Evolutionary conservation across 495 filamentous ascomycete species (phyloP), one percentile per base, ranked within the genome.

Genomic region (Geoglossum glabrum): DNA sequence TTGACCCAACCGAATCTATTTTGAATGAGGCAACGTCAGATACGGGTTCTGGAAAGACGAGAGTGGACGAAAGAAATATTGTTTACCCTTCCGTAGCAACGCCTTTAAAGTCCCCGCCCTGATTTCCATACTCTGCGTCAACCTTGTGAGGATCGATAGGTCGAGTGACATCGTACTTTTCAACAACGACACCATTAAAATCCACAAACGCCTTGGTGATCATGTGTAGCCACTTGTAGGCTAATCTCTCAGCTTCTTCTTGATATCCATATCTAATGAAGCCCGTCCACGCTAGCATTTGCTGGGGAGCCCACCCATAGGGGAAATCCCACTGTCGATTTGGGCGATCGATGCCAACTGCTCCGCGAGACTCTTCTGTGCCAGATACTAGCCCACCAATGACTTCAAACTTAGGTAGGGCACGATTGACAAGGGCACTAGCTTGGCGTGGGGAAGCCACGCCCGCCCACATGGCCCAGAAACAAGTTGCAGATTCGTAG

Each of bases 321-420:
- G 92, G 92, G 67, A 88, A 98, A 67, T 98, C 92, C 92, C 92
- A 98, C 68, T 98, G 92, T 33, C 89, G 79, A 63, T 94, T 95
- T 1, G 92, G 92, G 13, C 87, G 76, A 62, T 86, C 79, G n/a
- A 95, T 64, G 17, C 82, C 81, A 57, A 95, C 74, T 10, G 73
- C 73, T 21, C 92, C 92, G 28, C 92, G 84, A 28, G 85, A 90
- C 66, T 85, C 75, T 67, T 93, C 79, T 0, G 90, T 95, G 26
- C 87, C 89, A 0, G 87, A 88, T 1, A 90, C 80, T 19, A 98
- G 73, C 10, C 92, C 92, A 33, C 92, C 92, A 60, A 80, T 80
- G 5, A 76, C 82, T 69, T 98, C 92, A 60, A 98, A 84, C 61
- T 81, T 81, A 27, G 90, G 90, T 45, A 98, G 72, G 1, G 82